These are phyloP conservation scores for Candida khao-thaluensis DNA, from an alignment of 805 yeast genomes.

Conservation along the genomic window DNA sequence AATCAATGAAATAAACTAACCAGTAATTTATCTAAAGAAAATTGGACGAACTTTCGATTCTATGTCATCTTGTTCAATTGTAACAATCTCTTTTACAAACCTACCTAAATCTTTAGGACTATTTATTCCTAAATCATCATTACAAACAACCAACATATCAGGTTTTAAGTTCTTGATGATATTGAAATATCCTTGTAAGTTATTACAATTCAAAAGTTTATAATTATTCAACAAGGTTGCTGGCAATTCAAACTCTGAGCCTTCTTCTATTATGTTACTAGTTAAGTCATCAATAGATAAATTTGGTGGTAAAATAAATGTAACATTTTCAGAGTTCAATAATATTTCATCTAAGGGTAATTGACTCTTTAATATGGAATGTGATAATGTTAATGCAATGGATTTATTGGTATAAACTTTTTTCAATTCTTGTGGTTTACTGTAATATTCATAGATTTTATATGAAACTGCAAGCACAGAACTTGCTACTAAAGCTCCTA, in stretches of 20 bases:
- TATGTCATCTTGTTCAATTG: constrained; percentile 21
- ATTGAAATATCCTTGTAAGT: constrained; percentile 40
- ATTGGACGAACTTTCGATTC: constrained; percentile 17
- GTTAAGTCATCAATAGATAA: constrained; percentile 39
- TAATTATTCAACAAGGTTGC: constrained; percentile 29
- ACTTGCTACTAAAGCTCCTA: constrained; percentile 36
- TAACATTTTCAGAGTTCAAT: constrained; percentile 36
- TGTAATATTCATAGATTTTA: constrained; percentile 27
- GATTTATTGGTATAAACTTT: constrained; percentile 27
- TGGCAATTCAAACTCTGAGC: constrained; percentile 17
- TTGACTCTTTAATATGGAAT: constrained; percentile 36
- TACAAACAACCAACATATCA: constrained; percentile 39
- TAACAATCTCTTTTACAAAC: constrained; percentile 37
- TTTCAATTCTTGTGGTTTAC: neutral
- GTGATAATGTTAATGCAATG: constrained; percentile 43
- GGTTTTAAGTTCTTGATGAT: constrained; percentile 41
- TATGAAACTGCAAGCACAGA: constrained; percentile 34
- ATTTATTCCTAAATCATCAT: constrained; percentile 41
- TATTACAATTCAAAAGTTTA: constrained; percentile 39
- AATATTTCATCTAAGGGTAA: constrained; percentile 41
- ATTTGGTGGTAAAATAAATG: constrained; percentile 45
- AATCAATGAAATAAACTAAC: too few species aligned
- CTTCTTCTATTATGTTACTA: constrained; percentile 17
- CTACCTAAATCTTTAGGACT: constrained; percentile 35
- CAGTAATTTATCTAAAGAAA: constrained; percentile 11